These are phyloP conservation scores for Puccinia polysora DNA, from an alignment of 1,284 basidiomycete genomes.

Conservation along the genomic window DNA sequence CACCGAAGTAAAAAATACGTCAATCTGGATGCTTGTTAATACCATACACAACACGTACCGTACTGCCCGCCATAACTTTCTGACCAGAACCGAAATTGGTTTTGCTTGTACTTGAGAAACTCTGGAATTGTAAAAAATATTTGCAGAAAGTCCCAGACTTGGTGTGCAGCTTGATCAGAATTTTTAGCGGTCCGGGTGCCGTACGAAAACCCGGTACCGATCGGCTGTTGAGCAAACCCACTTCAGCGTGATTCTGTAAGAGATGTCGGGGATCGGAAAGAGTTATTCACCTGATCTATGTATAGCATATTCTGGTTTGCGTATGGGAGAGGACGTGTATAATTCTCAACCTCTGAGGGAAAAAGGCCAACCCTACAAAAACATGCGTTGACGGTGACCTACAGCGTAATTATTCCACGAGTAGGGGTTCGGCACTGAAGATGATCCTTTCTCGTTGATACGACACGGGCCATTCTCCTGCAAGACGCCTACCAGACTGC, in stretches of 20 bases:
- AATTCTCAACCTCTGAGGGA: too few species aligned
- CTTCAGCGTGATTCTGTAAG: too few species aligned
- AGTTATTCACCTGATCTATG: conserved; percentile 61
- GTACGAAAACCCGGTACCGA: conserved; percentile 44
- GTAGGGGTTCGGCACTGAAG: conserved; percentile 60
- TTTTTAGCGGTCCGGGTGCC: conserved; percentile 2
- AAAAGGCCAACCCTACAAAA: too few species aligned
- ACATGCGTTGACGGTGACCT: too few species aligned
- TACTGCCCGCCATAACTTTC: conserved; percentile 33
- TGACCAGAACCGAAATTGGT: conserved; percentile 6
- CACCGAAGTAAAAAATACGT: not conserved
- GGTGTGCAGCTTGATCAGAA: conserved; percentile 10
- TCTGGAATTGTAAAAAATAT: not conserved
- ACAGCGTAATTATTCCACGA: conserved; percentile 63
- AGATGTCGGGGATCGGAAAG: too few species aligned
- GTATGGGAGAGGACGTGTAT: too few species aligned
- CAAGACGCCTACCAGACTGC: conserved; percentile 65
- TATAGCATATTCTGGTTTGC: conserved; percentile 67
- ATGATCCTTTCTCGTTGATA: conserved; percentile 61
- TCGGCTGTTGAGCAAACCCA: conserved; percentile 53
- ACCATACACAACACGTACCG: conserved; percentile 20
- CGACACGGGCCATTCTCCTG: conserved; percentile 66
- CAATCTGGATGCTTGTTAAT: not conserved
- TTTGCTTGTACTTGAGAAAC: not conserved
- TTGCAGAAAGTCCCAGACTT: conserved; percentile 27